Base-by-base conservation (phyloP, 129 eudicot species). In the Flaveria brownii region DNA sequence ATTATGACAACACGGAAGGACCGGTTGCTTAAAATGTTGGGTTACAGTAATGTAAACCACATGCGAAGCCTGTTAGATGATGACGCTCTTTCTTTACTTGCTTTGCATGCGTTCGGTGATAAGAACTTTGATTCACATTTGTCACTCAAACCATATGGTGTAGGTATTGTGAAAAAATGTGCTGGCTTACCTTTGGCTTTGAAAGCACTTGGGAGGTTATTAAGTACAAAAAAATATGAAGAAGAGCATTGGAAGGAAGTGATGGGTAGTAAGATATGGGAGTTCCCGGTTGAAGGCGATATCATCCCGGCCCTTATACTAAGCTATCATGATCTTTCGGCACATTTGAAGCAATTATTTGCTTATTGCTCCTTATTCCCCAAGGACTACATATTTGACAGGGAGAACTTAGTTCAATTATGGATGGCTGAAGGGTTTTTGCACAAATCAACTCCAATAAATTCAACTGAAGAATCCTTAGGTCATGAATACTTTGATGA, bases 1-100 rank as follows among this genome's bases (percentile, higher is more conserved):
- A 70, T 91, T 25, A 80, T 91, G 68, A 91, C 97, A 8, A 84
- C 97, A 0, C 77, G 92, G 2, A 87, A 71, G 28, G 81, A 77
- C 46, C 18, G 13, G 26, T 87, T 87, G 28, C 90, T 89, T 0
- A 84, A 42, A 9, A 41, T 46, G n/a, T 70, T 89, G 82, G 80
- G 83, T 22, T 41, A 5, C 5, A 0, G 2, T 41, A 0, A 57
- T 14, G 11, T 20, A 20, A 5, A 17, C 50, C 52, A 6, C 2
- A 11, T 72, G 1, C 45, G 1, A 16, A 39, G 0, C 1, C 5
- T 73, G 0, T 57, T 1, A 73, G 39, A 1, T 20, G 77, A 73
- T 1, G 69, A 57, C 14, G 68, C 77, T 2, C 0, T 57, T 1
- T 39, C 42, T 57, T 73, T 73, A 4, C 2, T 73, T 56, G 55